Evolutionary conservation across 2,329 filamentous ascomycete genomes (phyloP), one percentile per base, ranked within the genome.

Genomic region (Fusarium marasasianum): DNA sequence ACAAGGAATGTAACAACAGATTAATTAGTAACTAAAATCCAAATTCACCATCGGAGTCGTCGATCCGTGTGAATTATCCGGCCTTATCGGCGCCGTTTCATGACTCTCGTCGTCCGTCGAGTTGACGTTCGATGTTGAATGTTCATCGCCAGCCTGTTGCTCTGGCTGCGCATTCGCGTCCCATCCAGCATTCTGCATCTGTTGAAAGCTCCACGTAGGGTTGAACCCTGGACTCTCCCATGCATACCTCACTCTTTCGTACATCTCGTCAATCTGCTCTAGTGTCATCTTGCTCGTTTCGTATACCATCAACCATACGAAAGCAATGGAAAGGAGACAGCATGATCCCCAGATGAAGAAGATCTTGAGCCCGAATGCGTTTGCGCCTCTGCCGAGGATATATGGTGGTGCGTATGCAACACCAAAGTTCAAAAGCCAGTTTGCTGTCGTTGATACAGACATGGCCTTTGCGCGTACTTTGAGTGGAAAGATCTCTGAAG

Each of bases 321-420:
- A 95, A 50, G 92, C 83, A 65, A 93, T 88, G 57, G 90, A 90
- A n/a, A 92, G 78, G 51, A 93, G 86, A 82, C 93, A 95, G 74
- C 93, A 94, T 3, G 91, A 87, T 17, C 92, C 93, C 93, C 93
- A 96, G 50, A 95, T 87, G 81, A 94, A 95, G 85, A 95, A 95
- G 40, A 95, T 90, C 75, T 91, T 92, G 26, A 91, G 85, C 10
- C 90, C 90, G 41, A 96, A 87, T 72, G 93, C 89, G 33, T 91
- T 91, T 47, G 92, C 91, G 17, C 92, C 91, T 0, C 85, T 82
- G 3, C 92, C 91, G 26, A 86, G 83, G 69, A 96, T 93, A 83
- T 97, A 90, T 80, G 94, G 96, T 0, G 94, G 94, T 0, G 93
- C 95, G 41, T 94, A 96, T 53, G 93, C 92, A 70, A 97, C 96